Conservation (phyloP, 2,329 filamentous ascomycete genomes). For the Verticillium klebahnii region DNA sequence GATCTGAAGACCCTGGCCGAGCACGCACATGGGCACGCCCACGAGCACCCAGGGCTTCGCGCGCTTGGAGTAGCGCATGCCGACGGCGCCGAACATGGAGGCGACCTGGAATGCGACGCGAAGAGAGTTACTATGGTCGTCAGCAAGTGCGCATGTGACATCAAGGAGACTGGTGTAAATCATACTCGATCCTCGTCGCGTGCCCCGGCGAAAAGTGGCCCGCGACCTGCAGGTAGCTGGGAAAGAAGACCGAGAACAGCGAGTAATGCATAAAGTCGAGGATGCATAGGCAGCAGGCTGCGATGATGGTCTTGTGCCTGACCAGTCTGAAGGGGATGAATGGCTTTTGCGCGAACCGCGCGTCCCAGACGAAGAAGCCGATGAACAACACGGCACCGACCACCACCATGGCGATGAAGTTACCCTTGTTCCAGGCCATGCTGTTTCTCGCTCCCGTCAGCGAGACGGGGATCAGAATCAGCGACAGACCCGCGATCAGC, state of each 20-base stretch:
- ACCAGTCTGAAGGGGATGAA: conserved; percentile 33
- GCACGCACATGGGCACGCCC: conserved; percentile 27
- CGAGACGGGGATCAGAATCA: conserved; percentile 29
- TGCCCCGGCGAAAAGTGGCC: conserved; percentile 27
- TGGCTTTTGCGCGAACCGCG: conserved; percentile 28
- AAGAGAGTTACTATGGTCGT: conserved; percentile 21
- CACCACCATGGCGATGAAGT: conserved; percentile 30
- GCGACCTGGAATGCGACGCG: conserved; percentile 31
- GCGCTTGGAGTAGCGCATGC: conserved; percentile 30
- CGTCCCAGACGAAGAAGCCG: conserved; percentile 29
- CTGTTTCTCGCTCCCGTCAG: conserved; percentile 28
- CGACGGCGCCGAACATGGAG: conserved; percentile 25
- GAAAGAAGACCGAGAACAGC: conserved; percentile 33
- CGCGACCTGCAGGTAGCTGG: conserved; percentile 34
- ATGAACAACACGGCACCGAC: conserved; percentile 19
- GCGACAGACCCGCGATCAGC: conserved; percentile 24
- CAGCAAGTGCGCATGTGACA: conserved; percentile 12
- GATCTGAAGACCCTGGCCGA: conserved; percentile 27
- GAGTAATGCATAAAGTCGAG: conserved; percentile 29
- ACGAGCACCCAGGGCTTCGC: conserved; percentile 25
- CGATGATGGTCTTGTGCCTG: conserved; percentile 29
- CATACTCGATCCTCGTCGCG: conserved; percentile 32
- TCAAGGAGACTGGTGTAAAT: conserved; percentile 15
- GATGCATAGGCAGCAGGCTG: conserved; percentile 20
- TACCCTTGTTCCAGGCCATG: conserved; percentile 22